phyloP scores from a whole-genome alignment of 768 basidiomycete genomes.

The Gyrodon lividus region DNA sequence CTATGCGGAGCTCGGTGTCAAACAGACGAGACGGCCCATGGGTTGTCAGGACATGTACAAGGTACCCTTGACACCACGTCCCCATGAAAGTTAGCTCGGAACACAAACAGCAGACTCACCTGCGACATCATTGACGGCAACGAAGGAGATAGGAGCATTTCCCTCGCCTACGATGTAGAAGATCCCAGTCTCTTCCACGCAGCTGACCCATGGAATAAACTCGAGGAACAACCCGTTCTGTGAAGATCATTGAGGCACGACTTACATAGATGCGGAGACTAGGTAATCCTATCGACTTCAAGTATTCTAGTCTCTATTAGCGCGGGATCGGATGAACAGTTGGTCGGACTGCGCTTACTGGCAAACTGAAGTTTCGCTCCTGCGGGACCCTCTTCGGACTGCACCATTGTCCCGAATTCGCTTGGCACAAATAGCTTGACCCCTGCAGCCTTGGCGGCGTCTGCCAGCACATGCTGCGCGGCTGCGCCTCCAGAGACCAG shows the following conservation, averaged over 20 bases:
- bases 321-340: neutral
- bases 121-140: constrained; percentile 10
- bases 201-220: constrained; percentile 12
- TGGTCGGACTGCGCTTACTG: neutral
- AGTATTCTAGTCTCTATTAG: constrained; percentile 1
- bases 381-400: neutral
- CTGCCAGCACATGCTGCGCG: constrained; percentile 15
- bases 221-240: constrained; percentile 14
- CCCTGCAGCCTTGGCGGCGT: constrained; percentile 24
- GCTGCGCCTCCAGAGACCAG: constrained; percentile 5
- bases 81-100: neutral
- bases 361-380: constrained; percentile 1
- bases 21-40: constrained; percentile 1
- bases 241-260: neutral
- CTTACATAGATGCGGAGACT: constrained; percentile 9
- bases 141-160: constrained; percentile 8
- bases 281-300: constrained; percentile 7
- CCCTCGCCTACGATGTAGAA: constrained; percentile 15
- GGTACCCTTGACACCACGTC: neutral
- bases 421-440: constrained; percentile 26
- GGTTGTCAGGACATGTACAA: constrained; percentile 9
- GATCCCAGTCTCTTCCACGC: constrained; percentile 11
- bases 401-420: constrained; percentile 13
- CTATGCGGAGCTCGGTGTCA: constrained; percentile 1
- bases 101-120: constrained; percentile 9